Evolutionary conservation across 257 asterid species (phyloP), one percentile per base, ranked within the genome.

Genomic region (Apocynum venetum): DNA sequence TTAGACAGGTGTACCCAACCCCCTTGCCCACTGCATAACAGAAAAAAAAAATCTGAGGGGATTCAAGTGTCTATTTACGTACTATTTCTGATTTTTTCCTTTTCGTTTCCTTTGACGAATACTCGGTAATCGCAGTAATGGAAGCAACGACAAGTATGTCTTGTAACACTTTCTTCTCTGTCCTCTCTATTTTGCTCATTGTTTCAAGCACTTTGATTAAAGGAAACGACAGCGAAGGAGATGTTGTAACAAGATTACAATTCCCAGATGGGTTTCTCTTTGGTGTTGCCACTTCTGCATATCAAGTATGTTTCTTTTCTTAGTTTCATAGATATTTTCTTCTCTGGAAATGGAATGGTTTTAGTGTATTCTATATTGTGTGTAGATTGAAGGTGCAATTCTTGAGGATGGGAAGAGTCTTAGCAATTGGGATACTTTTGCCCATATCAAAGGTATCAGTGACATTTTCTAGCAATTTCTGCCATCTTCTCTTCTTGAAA

Each of bases 371-470:
- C n/a, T 5, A 6, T 5, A 6, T 8, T 55, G 8, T 52, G 11
- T 13, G 31, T 72, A 94, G 98, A 79, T 94, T 75, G 98, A 92
- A 84, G 98, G 97, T 52, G 97, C 87, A 63, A 63, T 71, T 86
- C 81, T 61, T 72, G 95, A 94, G 87, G 96, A 88, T 82, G 97
- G 96, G 0, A 88, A 77, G 77, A 78, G 96, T 44, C 65, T 84
- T 3, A 91, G 90, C 84, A 94, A 92, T 77, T 94, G 98, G 97
- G 97, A 94, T 60, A 79, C 61, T 82, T 94, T 87, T 72, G 87
- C 82, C 81, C 83, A 63, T 35, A 61, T 60, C 25, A 64, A 82
- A 43, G 97, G 98, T 89, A 73, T 40, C 35, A 41, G 48, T 47
- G 0, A 11, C 36, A 8, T 60, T 63, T 44, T 3, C 47, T 1